Conservation (phyloP, 2,329 filamentous ascomycete genomes). For the Fusarium sp. region DNA sequence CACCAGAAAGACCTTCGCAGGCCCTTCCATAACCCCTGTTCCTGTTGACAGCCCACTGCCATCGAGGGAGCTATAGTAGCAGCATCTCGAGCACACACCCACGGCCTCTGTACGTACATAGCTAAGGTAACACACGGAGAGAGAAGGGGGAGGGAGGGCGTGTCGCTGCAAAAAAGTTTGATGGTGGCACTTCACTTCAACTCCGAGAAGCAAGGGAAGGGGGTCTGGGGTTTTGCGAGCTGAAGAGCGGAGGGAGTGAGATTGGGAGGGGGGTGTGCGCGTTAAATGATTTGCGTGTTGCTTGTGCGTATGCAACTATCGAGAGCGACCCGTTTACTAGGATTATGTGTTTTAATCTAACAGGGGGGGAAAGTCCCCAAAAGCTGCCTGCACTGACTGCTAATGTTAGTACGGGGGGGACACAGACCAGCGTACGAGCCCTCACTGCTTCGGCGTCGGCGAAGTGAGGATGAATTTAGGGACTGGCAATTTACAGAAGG, state of each 20-base stretch:
- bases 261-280: neutral
- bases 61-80: slow-evolving; percentile 14
- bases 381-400: neutral
- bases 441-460: slow-evolving; percentile 41
- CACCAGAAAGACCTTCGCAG: slow-evolving; percentile 23
- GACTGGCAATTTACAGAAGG: neutral
- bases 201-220: slow-evolving; percentile 34
- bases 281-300: slow-evolving; percentile 1
- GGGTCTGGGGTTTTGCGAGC: slow-evolving; percentile 34
- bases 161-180: neutral
- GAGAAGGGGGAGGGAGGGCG: neutral
- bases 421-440: slow-evolving; percentile 44
- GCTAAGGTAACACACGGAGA: neutral
- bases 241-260: slow-evolving; percentile 37
- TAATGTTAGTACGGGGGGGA: slow-evolving; percentile 31
- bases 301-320: slow-evolving; percentile 27
- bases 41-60: slow-evolving; percentile 37
- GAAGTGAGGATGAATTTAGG: slow-evolving; percentile 39
- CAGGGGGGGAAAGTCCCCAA: slow-evolving; percentile 7
- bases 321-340: slow-evolving; percentile 21
- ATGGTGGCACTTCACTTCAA: slow-evolving; percentile 12
- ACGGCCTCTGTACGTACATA: neutral
- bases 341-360: slow-evolving; percentile 26
- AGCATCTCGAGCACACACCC: slow-evolving; percentile 4
- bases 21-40: slow-evolving; percentile 37